Evolutionary conservation across 1,284 basidiomycete genomes (phyloP).

Genomic region (Retiboletus fuscus): DNA sequence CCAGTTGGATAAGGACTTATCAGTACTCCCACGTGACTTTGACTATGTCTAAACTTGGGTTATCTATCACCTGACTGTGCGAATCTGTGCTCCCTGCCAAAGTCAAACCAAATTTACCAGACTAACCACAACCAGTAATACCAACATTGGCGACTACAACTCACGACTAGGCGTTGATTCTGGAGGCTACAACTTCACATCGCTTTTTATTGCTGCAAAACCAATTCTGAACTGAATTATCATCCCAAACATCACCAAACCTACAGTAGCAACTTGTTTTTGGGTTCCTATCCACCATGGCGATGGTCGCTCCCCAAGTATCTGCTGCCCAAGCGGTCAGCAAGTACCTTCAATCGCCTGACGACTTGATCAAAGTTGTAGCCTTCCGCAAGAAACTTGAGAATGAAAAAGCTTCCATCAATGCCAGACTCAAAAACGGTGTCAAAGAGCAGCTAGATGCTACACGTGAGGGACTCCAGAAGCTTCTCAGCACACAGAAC

Average conservation of each 20-base stretch:
- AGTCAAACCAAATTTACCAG: not conserved
- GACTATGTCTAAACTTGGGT: not conserved
- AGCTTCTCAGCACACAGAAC: slow-evolving; percentile 84
- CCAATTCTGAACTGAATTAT: too few species aligned
- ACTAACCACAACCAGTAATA: not conserved
- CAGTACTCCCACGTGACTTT: not conserved
- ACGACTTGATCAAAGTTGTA: slow-evolving; percentile 91
- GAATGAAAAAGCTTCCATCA: slow-evolving; percentile 97
- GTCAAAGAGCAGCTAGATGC: slow-evolving; percentile 95
- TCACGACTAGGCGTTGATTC: too few species aligned
- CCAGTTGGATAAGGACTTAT: not conserved
- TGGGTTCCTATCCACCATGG: slow-evolving; percentile 33
- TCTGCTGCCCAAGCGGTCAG: slow-evolving; percentile 86
- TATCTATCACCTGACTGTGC: not conserved
- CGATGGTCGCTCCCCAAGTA: slow-evolving; percentile 64
- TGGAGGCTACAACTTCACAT: not conserved
- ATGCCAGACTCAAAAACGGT: slow-evolving; percentile 90
- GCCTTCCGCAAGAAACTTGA: slow-evolving; percentile 94
- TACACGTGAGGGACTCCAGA: slow-evolving; percentile 89
- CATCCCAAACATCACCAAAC: too few species aligned
- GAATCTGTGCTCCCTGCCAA: not conserved
- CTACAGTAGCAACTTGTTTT: not conserved
- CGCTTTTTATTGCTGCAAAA: not conserved
- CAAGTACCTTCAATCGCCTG: slow-evolving; percentile 91
- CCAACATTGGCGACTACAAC: too few species aligned